These are phyloP conservation scores for Arachnomyces sp. DNA, from an alignment of 2,329 filamentous ascomycete genomes.

Conservation along the genomic window DNA sequence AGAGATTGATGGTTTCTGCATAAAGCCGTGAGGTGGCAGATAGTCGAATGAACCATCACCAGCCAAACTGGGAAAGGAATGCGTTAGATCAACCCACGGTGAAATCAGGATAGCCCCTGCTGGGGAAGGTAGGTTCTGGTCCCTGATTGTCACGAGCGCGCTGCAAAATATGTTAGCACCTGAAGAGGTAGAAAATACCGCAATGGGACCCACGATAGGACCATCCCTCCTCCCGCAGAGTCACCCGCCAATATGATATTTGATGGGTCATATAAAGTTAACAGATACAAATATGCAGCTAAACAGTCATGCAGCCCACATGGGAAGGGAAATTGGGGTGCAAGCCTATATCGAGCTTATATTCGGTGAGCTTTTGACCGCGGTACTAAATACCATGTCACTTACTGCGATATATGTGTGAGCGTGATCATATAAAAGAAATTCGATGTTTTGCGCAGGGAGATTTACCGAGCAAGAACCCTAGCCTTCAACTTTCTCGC, in stretches of 20 bases:
- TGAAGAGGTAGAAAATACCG: neutral
- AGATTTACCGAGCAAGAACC: conserved; percentile 62
- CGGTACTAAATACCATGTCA: no score
- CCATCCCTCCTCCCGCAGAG: conserved; percentile 88
- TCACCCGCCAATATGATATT: conserved; percentile 86
- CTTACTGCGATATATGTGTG: conserved; percentile 7
- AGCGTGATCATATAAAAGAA: conserved; percentile 9
- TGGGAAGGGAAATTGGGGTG: conserved; percentile 92
- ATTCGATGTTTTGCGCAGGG: neutral
- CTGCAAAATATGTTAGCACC: conserved; percentile 26
- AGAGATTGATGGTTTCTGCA: conserved; percentile 78
- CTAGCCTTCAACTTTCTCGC: conserved; percentile 86
- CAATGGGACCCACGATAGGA: conserved; percentile 47
- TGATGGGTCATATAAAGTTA: conserved; percentile 65
- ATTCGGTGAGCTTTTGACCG: neutral
- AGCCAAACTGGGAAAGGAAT: conserved; percentile 87
- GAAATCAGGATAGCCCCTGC: conserved; percentile 86
- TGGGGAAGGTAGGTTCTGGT: conserved; percentile 73
- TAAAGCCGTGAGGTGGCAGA: conserved; percentile 78
- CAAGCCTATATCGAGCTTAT: conserved; percentile 65
- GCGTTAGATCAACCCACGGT: conserved; percentile 91
- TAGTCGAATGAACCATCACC: conserved; percentile 70
- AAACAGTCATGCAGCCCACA: conserved; percentile 86
- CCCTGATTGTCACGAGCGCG: conserved; percentile 70
- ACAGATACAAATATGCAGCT: conserved; percentile 74